A percentile compares a stretch with the other conserved stretches of the same genome.
Evolutionary conservation across 352 stramenopile genomes (phyloP).

Genomic region (Saprolegnia diclina): DNA sequence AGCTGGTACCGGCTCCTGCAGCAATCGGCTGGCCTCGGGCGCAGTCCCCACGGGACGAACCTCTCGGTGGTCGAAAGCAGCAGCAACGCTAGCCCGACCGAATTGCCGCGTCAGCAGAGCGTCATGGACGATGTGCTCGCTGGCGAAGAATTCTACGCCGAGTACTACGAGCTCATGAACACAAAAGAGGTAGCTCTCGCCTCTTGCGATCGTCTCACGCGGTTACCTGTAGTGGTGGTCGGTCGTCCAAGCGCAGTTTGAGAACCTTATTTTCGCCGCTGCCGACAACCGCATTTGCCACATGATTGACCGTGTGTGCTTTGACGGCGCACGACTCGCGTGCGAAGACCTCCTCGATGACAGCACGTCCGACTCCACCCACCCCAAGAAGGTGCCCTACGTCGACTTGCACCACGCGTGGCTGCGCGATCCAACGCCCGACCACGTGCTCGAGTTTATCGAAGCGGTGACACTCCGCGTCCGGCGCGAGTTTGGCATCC

Average conservation of each 20-base stretch:
- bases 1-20: constrained; percentile 84
- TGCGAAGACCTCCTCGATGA: constrained; percentile 39
- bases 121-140: constrained; percentile 68
- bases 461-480: constrained; percentile 58
- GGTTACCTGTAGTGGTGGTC: constrained; percentile 84
- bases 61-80: not conserved
- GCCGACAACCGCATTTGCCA: constrained; percentile 63
- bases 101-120: constrained; percentile 63
- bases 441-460: constrained; percentile 75
- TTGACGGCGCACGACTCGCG: constrained; percentile 52
- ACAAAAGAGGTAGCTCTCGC: constrained; percentile 21
- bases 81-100: too few relatives aligned
- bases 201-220: not conserved
- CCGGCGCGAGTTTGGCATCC: constrained; percentile 67
- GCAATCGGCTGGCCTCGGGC: constrained; percentile 34
- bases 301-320: constrained; percentile 58
- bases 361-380: not conserved
- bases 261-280: constrained; percentile 75
- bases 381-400: constrained; percentile 11
- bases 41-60: constrained; percentile 5
- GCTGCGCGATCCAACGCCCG: constrained; percentile 54
- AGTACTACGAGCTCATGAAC: constrained; percentile 73
- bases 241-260: constrained; percentile 78
- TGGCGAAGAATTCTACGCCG: constrained; percentile 77
- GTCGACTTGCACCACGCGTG: constrained; percentile 35